Evolutionary conservation across 306 rosid genomes (phyloP).

Genomic region (Sphenostylis stenocarpa): DNA sequence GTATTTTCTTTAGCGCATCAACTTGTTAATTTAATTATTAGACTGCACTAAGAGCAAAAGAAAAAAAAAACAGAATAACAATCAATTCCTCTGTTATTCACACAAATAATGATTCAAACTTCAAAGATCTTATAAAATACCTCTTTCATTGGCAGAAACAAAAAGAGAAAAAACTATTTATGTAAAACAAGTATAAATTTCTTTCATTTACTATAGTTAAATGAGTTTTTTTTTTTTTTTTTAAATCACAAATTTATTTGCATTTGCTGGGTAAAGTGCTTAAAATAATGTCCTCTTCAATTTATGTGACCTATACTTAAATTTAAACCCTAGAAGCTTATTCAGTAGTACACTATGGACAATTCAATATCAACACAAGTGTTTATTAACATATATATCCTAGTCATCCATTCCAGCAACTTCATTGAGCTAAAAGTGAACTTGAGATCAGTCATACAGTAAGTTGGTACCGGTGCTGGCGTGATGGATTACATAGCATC

Average conservation of each 20-base stretch:
- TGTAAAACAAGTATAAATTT: neutral
- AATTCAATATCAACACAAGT: conserved; percentile 23
- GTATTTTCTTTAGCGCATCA: conserved; percentile 15
- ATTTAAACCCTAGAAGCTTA: conserved; percentile 16
- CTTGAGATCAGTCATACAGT: conserved; percentile 4
- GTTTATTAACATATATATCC: neutral
- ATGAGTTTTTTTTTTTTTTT: neutral
- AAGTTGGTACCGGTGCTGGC: conserved; percentile 9
- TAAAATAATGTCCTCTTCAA: neutral
- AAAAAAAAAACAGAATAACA: neutral
- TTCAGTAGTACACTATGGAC: neutral
- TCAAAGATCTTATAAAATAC: neutral
- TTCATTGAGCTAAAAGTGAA: conserved; percentile 1
- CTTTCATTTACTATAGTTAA: neutral
- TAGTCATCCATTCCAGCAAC: conserved; percentile 3
- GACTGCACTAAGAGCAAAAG: neutral
- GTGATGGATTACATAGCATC: neutral
- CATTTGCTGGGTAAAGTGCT: neutral
- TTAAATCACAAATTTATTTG: conserved; percentile 1
- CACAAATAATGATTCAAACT: conserved; percentile 16
- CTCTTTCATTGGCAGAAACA: neutral
- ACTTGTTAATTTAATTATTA: neutral
- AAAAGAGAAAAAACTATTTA: neutral
- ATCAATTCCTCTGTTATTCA: conserved; percentile 1
- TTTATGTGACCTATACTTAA: conserved; percentile 1